Base-by-base conservation (phyloP, 2,329 filamentous ascomycete genomes). In the Hymenoscyphus albidus region DNA sequence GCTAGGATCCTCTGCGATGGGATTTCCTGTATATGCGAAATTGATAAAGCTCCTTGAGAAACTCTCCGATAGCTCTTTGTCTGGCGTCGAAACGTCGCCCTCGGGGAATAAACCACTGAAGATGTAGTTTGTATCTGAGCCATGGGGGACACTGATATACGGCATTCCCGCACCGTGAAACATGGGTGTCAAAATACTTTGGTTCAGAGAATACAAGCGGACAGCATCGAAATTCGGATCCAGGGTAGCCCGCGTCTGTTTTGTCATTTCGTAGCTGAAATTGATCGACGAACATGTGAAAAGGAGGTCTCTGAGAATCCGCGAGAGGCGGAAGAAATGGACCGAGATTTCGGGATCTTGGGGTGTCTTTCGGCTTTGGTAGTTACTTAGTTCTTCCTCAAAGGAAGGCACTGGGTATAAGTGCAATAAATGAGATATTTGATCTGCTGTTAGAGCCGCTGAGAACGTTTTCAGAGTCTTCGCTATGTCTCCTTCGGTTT, bases 21-120 rank as follows among this genome's bases (percentile, higher is more conserved):
- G 60, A 14, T 62, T 14, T 5, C 60, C 54, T 7, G 14, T 39
- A 44, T 56, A 57, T 39, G 51, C 60, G 22, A 62, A 62, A 48
- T 62, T 62, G 54, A 62, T 42, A 13, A 62, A 18, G 35, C 31
- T 62, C 44, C 60, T 57, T 32, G 32, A 22, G 14, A 60, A 16
- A 7, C 14, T 5, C 22, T 44, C 40, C 7, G 40, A 60, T 1
- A 48, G 13, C 6, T 35, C 58, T 51, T 18, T 48, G 5, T 67
- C 58, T 51, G 62, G 54, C 18, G 27, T 12, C 0, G 32, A 59
- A 3, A 67, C 31, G 12, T 58, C 22, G 18, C 58, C 57, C 38
- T 67, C 58, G 1, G 65, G 65, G 13, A 61, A 62, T 13, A 65
- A 22, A n/a, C 65, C 65, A n/a, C 64, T 65, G 39, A 67, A 67